phyloP scores from a whole-genome alignment of 805 yeast species.

The Candida quercuum region DNA sequence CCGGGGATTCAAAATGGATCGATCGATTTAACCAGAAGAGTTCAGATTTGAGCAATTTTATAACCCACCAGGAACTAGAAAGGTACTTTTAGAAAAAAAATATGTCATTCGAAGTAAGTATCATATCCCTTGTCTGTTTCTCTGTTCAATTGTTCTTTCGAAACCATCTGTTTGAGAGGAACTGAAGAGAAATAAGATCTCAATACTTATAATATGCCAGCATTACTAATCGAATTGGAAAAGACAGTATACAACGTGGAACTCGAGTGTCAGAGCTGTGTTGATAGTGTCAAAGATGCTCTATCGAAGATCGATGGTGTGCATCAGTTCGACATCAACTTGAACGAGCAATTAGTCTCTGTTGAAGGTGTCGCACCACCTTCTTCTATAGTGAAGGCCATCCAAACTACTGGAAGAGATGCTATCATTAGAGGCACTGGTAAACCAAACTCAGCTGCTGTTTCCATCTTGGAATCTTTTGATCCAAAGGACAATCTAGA shows the following conservation, averaged over 20 bases:
- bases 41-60: neutral
- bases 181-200: neutral
- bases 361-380: slow-evolving; percentile 75
- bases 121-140: neutral
- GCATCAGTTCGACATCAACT: slow-evolving; percentile 47
- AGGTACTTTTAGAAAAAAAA: neutral
- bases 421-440: slow-evolving; percentile 94
- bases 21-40: no score
- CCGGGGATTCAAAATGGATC: no score
- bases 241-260: slow-evolving; percentile 77
- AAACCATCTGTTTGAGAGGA: neutral
- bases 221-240: slow-evolving; percentile 10
- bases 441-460: slow-evolving; percentile 82
- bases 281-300: slow-evolving; percentile 30
- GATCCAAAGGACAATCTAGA: slow-evolving; percentile 29
- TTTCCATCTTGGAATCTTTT: slow-evolving; percentile 78
- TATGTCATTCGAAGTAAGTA: slow-evolving; percentile 19
- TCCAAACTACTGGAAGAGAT: slow-evolving; percentile 75
- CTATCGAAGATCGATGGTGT: slow-evolving; percentile 48
- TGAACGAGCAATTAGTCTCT: slow-evolving; percentile 54
- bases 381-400: slow-evolving; percentile 58
- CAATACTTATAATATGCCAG: slow-evolving; percentile 3
- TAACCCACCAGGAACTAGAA: neutral
- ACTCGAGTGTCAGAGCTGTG: slow-evolving; percentile 61
- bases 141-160: neutral